Evolutionary conservation across 148 eudicot species (phyloP).

Genomic region (Limonium bicolor): DNA sequence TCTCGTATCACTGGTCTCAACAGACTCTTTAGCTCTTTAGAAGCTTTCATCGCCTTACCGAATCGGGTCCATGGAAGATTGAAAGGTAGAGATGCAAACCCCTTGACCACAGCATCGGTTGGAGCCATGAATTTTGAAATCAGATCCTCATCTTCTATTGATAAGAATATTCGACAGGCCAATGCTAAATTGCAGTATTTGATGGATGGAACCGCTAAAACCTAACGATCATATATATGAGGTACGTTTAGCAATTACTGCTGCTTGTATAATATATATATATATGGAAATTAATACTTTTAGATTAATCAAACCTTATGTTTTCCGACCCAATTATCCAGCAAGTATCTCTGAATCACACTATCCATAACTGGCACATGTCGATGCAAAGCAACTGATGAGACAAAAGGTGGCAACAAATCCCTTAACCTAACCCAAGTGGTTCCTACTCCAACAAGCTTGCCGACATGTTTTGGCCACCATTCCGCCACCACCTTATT

Average conservation of each 20-base stretch:
- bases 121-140: neutral
- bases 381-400: too few relatives aligned
- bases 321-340: neutral
- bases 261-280: neutral
- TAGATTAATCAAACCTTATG: neutral
- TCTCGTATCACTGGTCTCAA: neutral
- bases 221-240: neutral
- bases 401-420: too few relatives aligned
- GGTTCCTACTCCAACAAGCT: too few relatives aligned
- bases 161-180: neutral
- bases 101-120: neutral
- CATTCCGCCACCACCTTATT: too few relatives aligned
- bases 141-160: neutral
- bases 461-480: too few relatives aligned
- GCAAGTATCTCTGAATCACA: neutral
- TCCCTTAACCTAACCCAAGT: too few relatives aligned
- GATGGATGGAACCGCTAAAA: neutral
- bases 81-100: neutral
- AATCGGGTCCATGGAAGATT: constrained; percentile 1
- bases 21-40: neutral
- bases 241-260: too few relatives aligned
- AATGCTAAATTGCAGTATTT: neutral
- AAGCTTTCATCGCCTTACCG: neutral
- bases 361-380: neutral
- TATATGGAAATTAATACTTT: neutral